These are phyloP conservation scores for Fusarium sp. DNA, from an alignment of 2,329 filamentous ascomycete species.

Conservation along the genomic window DNA sequence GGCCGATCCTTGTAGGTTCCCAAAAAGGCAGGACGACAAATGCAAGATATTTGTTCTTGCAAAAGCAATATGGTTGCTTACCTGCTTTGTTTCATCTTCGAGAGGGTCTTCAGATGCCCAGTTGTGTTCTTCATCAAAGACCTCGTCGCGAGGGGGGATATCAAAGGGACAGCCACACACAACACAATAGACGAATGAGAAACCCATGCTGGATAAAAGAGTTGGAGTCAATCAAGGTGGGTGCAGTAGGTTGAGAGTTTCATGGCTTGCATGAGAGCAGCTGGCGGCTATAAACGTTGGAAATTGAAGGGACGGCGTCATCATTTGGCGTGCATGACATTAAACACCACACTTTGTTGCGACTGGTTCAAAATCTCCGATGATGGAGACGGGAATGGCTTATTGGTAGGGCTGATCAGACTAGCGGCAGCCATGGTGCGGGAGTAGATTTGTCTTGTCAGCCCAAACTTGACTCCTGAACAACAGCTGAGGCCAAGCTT, in stretches of 20 bases:
- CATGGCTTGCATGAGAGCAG: neutral
- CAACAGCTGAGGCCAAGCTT: neutral
- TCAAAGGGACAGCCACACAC: slow-evolving; percentile 18
- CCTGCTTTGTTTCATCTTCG: slow-evolving; percentile 13
- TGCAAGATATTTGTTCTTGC: neutral
- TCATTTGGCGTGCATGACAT: neutral
- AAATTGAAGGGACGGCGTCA: slow-evolving; percentile 1
- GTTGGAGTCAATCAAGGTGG: neutral
- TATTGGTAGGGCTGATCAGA: neutral
- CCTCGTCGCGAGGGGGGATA: neutral
- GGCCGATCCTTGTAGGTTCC: slow-evolving; percentile 1
- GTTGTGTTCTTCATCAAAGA: neutral
- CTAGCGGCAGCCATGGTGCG: neutral
- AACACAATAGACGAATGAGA: slow-evolving; percentile 3
- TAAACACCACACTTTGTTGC: neutral
- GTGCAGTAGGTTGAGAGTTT: neutral
- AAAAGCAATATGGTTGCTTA: neutral
- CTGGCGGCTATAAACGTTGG: neutral
- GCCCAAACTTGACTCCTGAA: neutral
- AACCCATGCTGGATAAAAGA: neutral
- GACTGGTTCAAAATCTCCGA: neutral
- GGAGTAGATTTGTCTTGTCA: neutral
- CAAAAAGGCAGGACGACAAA: neutral
- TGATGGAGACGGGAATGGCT: neutral
- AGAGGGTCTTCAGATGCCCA: neutral